Evolutionary conservation across 2,329 filamentous ascomycete species (phyloP).

Genomic region (Microascus cirrosus): DNA sequence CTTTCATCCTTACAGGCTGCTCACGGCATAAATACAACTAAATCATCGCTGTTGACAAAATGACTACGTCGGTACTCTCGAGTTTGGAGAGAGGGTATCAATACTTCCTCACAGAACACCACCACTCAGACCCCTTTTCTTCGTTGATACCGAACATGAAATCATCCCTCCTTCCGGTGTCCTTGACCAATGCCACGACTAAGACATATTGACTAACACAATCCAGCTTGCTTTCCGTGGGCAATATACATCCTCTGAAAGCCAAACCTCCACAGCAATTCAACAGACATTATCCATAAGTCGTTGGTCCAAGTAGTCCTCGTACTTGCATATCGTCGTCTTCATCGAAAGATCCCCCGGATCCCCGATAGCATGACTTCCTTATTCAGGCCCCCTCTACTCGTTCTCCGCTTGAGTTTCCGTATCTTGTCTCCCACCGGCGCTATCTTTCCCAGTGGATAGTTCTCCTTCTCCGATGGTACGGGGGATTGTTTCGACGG

Average conservation of each 20-base stretch:
- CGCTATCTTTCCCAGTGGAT: neutral
- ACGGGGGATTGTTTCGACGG: neutral
- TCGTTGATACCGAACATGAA: neutral
- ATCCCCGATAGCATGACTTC: neutral
- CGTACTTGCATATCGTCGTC: neutral
- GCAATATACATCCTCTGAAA: neutral
- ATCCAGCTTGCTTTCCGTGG: neutral
- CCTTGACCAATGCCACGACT: neutral
- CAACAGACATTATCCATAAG: neutral
- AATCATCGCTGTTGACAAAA: neutral
- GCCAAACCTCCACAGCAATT: neutral
- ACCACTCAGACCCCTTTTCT: neutral
- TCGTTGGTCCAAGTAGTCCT: neutral
- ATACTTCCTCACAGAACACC: neutral
- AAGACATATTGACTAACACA: neutral
- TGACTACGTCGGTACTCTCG: neutral
- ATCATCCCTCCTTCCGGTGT: neutral
- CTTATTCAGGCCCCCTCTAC: neutral
- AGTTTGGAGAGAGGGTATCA: neutral
- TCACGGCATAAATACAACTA: neutral
- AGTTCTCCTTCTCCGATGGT: neutral
- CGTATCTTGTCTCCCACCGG: neutral
- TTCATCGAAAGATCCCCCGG: neutral
- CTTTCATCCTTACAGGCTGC: neutral
- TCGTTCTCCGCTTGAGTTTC: neutral